A percentile compares a stretch with the other conserved stretches of the same genome.
phyloP scores from a whole-genome alignment of 352 stramenopile genomes.

The Phytophthora macrochlamydospora region DNA sequence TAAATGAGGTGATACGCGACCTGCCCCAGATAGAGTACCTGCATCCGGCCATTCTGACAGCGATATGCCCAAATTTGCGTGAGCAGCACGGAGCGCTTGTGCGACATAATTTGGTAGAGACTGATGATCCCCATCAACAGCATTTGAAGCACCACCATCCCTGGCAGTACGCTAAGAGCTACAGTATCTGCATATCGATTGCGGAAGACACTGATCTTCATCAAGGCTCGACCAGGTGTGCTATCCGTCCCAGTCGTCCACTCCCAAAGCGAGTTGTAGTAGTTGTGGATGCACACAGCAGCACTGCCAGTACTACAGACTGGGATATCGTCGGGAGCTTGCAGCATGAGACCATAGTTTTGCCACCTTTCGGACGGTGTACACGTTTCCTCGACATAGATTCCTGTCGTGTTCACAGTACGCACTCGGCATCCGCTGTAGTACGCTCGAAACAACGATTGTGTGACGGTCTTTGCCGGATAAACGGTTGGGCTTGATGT shows the following conservation, averaged over 20 bases:
- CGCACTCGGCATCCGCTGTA: conserved; percentile 27
- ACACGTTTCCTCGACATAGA: conserved; percentile 28
- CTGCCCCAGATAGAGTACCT: conserved; percentile 29
- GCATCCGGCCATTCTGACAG: conserved; percentile 31
- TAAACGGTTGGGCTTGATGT: conserved; percentile 30
- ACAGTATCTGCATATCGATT: conserved; percentile 30
- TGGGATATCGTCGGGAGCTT: conserved; percentile 30
- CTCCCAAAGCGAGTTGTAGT: conserved; percentile 39
- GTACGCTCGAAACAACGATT: conserved; percentile 31
- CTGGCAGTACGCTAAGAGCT: conserved; percentile 24
- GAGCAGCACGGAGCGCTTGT: conserved; percentile 31
- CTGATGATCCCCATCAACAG: conserved; percentile 34
- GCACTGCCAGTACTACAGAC: conserved; percentile 23
- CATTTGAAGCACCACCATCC: conserved; percentile 34
- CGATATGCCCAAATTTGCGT: conserved; percentile 43
- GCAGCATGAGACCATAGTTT: conserved; percentile 37
- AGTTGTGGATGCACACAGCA: conserved; percentile 36
- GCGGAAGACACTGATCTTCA: conserved; percentile 33
- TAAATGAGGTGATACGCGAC: conserved; percentile 27
- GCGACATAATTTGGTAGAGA: conserved; percentile 36
- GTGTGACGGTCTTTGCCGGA: conserved; percentile 14
- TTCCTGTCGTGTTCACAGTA: conserved; percentile 26
- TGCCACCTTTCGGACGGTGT: conserved; percentile 20
- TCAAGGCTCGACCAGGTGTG: conserved; percentile 20
- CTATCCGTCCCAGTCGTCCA: conserved; percentile 19